These are phyloP conservation scores for Auricularia heimuer DNA, from an alignment of 768 basidiomycete species.

Conservation along the genomic window DNA sequence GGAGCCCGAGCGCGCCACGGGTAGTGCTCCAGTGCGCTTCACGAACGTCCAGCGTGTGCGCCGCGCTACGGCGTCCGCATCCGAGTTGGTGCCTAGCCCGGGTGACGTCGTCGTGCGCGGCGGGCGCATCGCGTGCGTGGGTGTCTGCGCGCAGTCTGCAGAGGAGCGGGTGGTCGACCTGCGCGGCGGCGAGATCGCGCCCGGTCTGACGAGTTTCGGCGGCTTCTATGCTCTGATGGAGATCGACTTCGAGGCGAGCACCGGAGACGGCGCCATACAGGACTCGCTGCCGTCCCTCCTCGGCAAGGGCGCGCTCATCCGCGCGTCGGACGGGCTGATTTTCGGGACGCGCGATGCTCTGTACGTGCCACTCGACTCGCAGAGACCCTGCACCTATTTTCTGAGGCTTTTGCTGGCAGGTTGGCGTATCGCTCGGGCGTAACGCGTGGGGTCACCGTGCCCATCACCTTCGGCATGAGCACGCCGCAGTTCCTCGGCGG, in stretches of 20 bases:
- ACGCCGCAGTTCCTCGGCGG: constrained; percentile 46
- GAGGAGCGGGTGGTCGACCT: constrained; percentile 45
- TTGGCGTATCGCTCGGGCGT: constrained; percentile 68
- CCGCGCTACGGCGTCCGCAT: background rate
- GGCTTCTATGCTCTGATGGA: constrained; percentile 57
- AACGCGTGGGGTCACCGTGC: constrained; percentile 56
- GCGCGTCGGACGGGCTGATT: constrained; percentile 56
- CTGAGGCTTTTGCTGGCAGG: constrained; percentile 25
- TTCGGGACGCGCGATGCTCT: constrained; percentile 39
- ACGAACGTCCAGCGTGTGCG: constrained; percentile 50
- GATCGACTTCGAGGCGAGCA: constrained; percentile 57
- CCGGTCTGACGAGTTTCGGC: constrained; percentile 61
- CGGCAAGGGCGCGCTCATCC: constrained; percentile 32
- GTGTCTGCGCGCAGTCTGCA: constrained; percentile 1
- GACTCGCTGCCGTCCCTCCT: constrained; percentile 42
- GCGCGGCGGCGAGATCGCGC: constrained; percentile 50
- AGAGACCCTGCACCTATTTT: background rate
- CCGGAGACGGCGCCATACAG: constrained; percentile 53
- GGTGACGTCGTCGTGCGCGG: constrained; percentile 17
- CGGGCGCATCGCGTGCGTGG: constrained; percentile 23
- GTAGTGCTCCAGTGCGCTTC: constrained; percentile 37
- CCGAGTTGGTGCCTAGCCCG: background rate
- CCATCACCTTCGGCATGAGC: constrained; percentile 15
- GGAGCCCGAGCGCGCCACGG: constrained; percentile 24
- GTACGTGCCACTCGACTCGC: constrained; percentile 31